Base-by-base conservation (phyloP, 345 rosid genomes). In the Aethionema arabicum region DNA sequence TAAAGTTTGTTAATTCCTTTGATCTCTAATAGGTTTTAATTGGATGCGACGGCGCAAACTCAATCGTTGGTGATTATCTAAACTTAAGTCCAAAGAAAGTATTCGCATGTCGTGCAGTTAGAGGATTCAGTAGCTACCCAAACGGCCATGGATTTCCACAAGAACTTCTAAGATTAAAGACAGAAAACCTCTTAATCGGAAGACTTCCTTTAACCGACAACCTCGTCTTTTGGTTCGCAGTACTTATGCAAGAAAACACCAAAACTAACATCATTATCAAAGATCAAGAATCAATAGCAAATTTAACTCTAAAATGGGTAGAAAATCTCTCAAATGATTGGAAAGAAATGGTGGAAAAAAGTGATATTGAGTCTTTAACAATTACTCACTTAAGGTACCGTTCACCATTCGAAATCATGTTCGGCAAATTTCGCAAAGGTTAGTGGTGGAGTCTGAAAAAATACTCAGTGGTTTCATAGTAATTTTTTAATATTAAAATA, bases 11-110 rank as follows among this genome's bases (percentile, higher is more conserved):
- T 21, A 21, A 21, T 40, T 32, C 11, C 49, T 43, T 3, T 11
- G 6, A 14, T 32, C 10, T 5, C 6, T 33, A 65, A 21, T 52
- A 79, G 76, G 66, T 72, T 49, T 52, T 84, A 69, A 79, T 80
- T 11, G 90, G 81, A 32, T 84, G 87, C 6, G 93, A 86, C 13
- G 87, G 93, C 31, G 75, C 72, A 6, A 72, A 82, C 36, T 83
- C 85, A 0, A 8, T 74, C 0, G 79, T 83, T 2, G 74, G 80
- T 11, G 72, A 80, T 15, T 82, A 65, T 40, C 61, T 86, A 5
- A 50, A 30, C n/a, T 53, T 82, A 65, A 52, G 48, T 7, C 73
- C 80, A 0, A 58, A 52, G n/a, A 78, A 70, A 43, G 50, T 65
- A 14, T 76, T 81, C 33, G 3, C 68, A 21, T 58, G 67, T 40